phyloP scores from a whole-genome alignment of 1,284 basidiomycete species.

The Ceratobasidium papillatum region DNA sequence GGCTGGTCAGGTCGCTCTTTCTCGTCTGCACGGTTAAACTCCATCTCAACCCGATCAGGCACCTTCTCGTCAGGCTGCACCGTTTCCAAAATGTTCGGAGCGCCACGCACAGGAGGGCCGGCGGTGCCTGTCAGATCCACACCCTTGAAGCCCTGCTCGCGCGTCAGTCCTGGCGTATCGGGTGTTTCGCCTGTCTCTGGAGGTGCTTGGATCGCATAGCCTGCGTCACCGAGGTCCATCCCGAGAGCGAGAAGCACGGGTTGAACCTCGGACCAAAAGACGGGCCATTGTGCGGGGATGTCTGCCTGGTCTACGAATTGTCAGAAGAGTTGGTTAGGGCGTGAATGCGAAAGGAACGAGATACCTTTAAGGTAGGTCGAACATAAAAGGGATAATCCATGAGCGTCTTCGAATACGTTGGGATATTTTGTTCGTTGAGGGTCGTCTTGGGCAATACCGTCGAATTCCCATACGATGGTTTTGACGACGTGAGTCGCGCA shows the following conservation, averaged over 20 bases:
- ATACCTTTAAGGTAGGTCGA: constrained; percentile 21
- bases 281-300: constrained; percentile 6
- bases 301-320: neutral
- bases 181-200: constrained; percentile 19
- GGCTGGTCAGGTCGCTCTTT: constrained; percentile 4
- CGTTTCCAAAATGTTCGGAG: constrained; percentile 28
- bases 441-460: constrained; percentile 10
- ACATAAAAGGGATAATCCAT: constrained; percentile 5
- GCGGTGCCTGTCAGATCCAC: constrained; percentile 31
- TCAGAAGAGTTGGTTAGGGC: neutral
- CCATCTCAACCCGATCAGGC: constrained; percentile 30
- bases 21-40: constrained; percentile 11
- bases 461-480: constrained; percentile 37
- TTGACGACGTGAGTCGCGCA: constrained; percentile 27
- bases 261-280: constrained; percentile 33
- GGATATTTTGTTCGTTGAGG: constrained; percentile 28
- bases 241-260: constrained; percentile 17
- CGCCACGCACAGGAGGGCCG: constrained; percentile 19
- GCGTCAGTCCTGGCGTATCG: constrained; percentile 13
- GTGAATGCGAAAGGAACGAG: neutral
- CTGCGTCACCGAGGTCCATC: constrained; percentile 34
- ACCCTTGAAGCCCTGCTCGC: constrained; percentile 26
- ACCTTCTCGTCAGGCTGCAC: constrained; percentile 18
- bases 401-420: constrained; percentile 33
- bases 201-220: constrained; percentile 30